These are phyloP conservation scores for Speleostelium caveatum DNA, from an alignment of 78 protist genomes.

Conservation along the genomic window DNA sequence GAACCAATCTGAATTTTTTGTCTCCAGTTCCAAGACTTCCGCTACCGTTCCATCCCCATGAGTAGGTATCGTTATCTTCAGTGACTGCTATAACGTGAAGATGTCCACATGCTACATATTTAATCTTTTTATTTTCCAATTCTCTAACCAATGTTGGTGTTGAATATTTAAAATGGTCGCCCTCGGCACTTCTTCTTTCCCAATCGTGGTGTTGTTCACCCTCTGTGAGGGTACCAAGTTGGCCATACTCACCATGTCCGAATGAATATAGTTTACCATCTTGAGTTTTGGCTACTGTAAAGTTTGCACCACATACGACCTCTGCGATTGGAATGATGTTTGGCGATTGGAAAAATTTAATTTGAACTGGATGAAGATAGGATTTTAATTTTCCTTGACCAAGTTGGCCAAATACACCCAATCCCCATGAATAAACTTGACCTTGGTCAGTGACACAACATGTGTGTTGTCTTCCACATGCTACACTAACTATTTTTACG, in stretches of 20 bases:
- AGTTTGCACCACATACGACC: constrained; percentile 66
- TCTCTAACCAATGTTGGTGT: constrained; percentile 20
- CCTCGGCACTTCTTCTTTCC: constrained; percentile 21
- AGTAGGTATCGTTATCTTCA: constrained; percentile 50
- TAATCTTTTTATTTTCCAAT: constrained; percentile 23
- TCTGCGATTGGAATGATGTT: neutral
- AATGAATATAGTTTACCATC: constrained; percentile 7
- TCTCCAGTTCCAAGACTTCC: constrained; percentile 79
- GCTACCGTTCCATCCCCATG: constrained; percentile 81
- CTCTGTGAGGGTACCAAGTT: constrained; percentile 57
- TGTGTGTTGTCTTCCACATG: constrained; percentile 82
- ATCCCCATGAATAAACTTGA: constrained; percentile 72
- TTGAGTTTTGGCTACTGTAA: constrained; percentile 22
- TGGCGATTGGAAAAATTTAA: neutral
- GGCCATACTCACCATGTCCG: constrained; percentile 85
- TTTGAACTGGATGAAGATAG: constrained; percentile 43
- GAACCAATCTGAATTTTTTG: constrained; percentile 63
- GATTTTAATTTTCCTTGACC: constrained; percentile 50
- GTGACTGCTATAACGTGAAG: constrained; percentile 69
- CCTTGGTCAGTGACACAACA: constrained; percentile 61
- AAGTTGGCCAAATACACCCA: constrained; percentile 79
- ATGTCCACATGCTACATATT: constrained; percentile 73
- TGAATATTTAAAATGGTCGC: constrained; percentile 67
- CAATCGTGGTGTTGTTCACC: constrained; percentile 49
- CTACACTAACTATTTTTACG: constrained; percentile 7